phyloP scores from a whole-genome alignment of 306 rosid species.

The Coriaria nepalensis region DNA sequence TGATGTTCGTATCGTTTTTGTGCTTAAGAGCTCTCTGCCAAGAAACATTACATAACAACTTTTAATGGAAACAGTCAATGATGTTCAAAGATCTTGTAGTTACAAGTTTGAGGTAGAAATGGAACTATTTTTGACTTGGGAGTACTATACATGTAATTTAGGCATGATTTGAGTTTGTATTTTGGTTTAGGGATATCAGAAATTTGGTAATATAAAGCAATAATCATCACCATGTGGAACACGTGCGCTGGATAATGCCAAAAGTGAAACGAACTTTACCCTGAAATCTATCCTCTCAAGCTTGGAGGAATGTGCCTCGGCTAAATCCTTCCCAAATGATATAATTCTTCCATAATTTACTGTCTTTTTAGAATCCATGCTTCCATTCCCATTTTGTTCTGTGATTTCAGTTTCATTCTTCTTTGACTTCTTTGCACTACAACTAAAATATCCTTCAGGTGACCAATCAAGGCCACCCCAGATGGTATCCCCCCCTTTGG shows the following conservation, averaged over 20 bases:
- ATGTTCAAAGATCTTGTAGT: no score
- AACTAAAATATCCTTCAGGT: conserved; percentile 50
- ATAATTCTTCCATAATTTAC: conserved; percentile 56
- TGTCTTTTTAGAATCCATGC: conserved; percentile 9
- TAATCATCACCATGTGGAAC: no score
- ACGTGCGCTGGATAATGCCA: no score
- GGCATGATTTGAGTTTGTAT: no score
- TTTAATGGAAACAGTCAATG: no score
- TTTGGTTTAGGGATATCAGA: no score
- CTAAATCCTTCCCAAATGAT: conserved; percentile 63
- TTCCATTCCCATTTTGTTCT: conserved; percentile 21
- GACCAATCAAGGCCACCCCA: conserved; percentile 93
- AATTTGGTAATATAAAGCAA: no score
- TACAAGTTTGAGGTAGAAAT: no score
- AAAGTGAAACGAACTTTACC: conserved; percentile 32
- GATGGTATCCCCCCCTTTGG: conserved; percentile 71
- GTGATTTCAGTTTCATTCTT: conserved; percentile 14
- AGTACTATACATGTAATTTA: no score
- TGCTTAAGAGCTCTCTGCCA: conserved; percentile 56
- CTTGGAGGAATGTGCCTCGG: conserved; percentile 49
- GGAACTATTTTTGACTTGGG: no score
- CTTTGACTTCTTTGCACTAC: conserved; percentile 28
- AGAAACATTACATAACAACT: not conserved
- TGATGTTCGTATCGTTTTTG: conserved; percentile 34
- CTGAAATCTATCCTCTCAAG: conserved; percentile 46